A percentile compares a stretch with the other conserved stretches of the same genome.
phyloP scores from a whole-genome alignment of 805 yeast genomes.

The Metschnikowia gruessii region DNA sequence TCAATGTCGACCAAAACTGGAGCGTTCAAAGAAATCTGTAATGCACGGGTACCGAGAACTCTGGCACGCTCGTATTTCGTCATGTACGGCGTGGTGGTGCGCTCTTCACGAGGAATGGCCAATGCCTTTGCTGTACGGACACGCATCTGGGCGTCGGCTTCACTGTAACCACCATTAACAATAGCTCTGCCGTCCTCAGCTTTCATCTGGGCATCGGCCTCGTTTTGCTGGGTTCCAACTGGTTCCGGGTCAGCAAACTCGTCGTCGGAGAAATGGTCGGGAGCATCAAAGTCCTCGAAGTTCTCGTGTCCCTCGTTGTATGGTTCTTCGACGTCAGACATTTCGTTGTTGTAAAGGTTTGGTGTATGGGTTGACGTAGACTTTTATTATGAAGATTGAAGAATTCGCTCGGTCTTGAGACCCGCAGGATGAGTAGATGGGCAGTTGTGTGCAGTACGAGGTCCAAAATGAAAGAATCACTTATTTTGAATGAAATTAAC shows the following conservation, averaged over 20 bases:
- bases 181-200: slow-evolving; percentile 73
- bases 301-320: slow-evolving; percentile 70
- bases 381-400: slow-evolving; percentile 8
- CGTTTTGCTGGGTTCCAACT: slow-evolving; percentile 20
- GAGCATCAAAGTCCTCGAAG: slow-evolving; percentile 77
- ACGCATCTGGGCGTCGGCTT: slow-evolving; percentile 47
- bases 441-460: not conserved
- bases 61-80: slow-evolving; percentile 98
- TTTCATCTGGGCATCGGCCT: slow-evolving; percentile 43
- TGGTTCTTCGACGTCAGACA: slow-evolving; percentile 47
- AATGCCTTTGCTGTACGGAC: slow-evolving; percentile 71
- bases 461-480: not conserved
- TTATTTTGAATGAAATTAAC: no score
- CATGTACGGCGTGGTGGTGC: slow-evolving; percentile 98
- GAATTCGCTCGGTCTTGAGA: slow-evolving; percentile 4
- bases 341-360: slow-evolving; percentile 13
- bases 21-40: slow-evolving; percentile 97
- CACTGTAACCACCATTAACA: slow-evolving; percentile 66
- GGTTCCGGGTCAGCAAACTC: slow-evolving; percentile 47
- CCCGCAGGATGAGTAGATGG: not conserved
- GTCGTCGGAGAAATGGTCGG: slow-evolving; percentile 74
- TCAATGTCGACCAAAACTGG: slow-evolving; percentile 97
- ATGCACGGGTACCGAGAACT: slow-evolving; percentile 94
- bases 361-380: not conserved
- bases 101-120: slow-evolving; percentile 83